These are phyloP conservation scores for Avena eriantha DNA, from an alignment of 176 grass and related monocot species.

Conservation along the genomic window DNA sequence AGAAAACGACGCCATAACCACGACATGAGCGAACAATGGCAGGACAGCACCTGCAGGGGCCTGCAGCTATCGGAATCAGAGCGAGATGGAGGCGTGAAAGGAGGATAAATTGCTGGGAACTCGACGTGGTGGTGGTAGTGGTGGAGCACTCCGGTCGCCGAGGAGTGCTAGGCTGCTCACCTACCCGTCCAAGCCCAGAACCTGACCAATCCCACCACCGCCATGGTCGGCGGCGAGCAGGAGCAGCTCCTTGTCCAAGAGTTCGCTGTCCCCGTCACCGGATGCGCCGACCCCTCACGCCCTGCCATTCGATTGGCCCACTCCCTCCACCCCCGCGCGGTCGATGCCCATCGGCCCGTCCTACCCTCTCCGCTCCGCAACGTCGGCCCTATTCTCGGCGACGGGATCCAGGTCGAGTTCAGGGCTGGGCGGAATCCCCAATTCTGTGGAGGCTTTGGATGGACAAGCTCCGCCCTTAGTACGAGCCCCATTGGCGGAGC, in stretches of 20 bases:
- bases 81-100: no score
- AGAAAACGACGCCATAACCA: no score
- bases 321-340: conserved; percentile 37
- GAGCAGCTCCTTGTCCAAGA: conserved; percentile 2
- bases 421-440: conserved; percentile 64
- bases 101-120: no score
- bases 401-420: conserved; percentile 65
- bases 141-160: no score
- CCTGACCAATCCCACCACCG: background rate
- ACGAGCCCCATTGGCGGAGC: conserved; percentile 56
- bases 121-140: no score
- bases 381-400: background rate
- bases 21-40: no score
- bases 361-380: conserved; percentile 21
- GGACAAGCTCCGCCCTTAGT: conserved; percentile 64
- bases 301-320: conserved; percentile 38
- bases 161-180: no score
- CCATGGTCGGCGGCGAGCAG: conserved; percentile 21
- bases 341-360: conserved; percentile 17
- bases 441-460: conserved; percentile 77
- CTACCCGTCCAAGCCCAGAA: background rate
- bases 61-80: no score
- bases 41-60: no score
- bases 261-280: background rate
- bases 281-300: background rate